These are phyloP conservation scores for Tubosaeta sp. DNA, from an alignment of 768 basidiomycete species.

Conservation along the genomic window DNA sequence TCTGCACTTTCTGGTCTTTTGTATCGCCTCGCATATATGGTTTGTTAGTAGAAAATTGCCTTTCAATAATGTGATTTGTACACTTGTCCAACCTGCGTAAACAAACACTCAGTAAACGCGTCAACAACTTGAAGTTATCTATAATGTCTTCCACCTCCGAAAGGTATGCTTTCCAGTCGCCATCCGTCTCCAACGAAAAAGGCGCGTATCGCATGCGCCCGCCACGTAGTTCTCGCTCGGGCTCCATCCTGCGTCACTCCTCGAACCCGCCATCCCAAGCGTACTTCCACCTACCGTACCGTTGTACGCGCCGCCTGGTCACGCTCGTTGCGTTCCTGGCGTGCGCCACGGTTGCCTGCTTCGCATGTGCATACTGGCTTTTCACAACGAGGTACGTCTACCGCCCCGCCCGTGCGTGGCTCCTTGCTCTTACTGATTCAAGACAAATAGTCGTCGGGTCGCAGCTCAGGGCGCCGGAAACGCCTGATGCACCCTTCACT, in stretches of 20 bases:
- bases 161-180: conserved; percentile 41
- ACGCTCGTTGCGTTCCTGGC: conserved; percentile 44
- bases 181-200: conserved; percentile 62
- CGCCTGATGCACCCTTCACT: background rate
- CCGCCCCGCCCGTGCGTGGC: conserved; percentile 14
- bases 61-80: background rate
- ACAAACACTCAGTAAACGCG: conserved; percentile 1
- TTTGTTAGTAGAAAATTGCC: background rate
- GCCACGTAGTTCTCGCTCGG: conserved; percentile 27
- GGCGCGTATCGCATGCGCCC: conserved; percentile 63
- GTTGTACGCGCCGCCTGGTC: conserved; percentile 35
- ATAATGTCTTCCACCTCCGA: conserved; percentile 9
- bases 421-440: conserved; percentile 16
- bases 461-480: conserved; percentile 8
- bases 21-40: background rate
- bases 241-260: conserved; percentile 18
- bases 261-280: conserved; percentile 4
- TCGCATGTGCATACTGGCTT: conserved; percentile 60
- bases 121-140: too few relatives aligned
- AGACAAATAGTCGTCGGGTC: conserved; percentile 15
- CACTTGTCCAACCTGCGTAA: conserved; percentile 11
- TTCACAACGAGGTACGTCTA: conserved; percentile 56
- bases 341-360: conserved; percentile 48
- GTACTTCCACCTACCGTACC: conserved; percentile 15
- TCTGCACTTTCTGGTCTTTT: background rate